Conservation (phyloP, 2,329 filamentous ascomycete species). For the Teratosphaeria viscida region DNA sequence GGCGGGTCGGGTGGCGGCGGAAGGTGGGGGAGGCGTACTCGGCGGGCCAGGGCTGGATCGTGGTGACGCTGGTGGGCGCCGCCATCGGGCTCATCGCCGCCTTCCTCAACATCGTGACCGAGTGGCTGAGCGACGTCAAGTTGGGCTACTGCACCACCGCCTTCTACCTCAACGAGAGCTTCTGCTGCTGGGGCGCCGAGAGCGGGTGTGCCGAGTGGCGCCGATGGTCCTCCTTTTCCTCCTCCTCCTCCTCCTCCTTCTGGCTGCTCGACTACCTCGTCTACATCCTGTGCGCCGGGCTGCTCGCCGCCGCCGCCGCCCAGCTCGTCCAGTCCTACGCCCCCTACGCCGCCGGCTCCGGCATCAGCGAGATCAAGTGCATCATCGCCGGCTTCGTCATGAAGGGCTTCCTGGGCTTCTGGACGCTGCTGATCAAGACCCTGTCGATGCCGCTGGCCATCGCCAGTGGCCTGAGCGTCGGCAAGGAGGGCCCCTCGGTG, state of each 20-base stretch:
- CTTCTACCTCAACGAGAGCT: slow-evolving; percentile 94
- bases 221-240: slow-evolving; percentile 64
- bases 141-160: slow-evolving; percentile 89
- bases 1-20: slow-evolving; percentile 59
- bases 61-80: slow-evolving; percentile 85
- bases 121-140: slow-evolving; percentile 95
- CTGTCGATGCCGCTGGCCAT: slow-evolving; percentile 84
- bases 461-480: slow-evolving; percentile 84
- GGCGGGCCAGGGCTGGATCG: slow-evolving; percentile 94
- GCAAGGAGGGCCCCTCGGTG: slow-evolving; percentile 96
- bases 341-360: slow-evolving; percentile 90
- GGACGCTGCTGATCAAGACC: slow-evolving; percentile 90
- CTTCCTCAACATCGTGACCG: slow-evolving; percentile 86
- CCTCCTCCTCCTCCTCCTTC: slow-evolving; percentile 46
- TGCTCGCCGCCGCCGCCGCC: slow-evolving; percentile 75
- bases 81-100: slow-evolving; percentile 90
- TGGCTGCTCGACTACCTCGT: slow-evolving; percentile 71
- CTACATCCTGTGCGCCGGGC: slow-evolving; percentile 67
- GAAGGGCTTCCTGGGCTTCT: slow-evolving; percentile 91
- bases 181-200: slow-evolving; percentile 86
- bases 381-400: slow-evolving; percentile 98
- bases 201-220: slow-evolving; percentile 84
- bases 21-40: slow-evolving; percentile 81
- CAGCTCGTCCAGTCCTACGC: slow-evolving; percentile 82
- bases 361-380: slow-evolving; percentile 98